Conservation (phyloP, 441 rosid genomes). For the Pelargonium australe region DNA sequence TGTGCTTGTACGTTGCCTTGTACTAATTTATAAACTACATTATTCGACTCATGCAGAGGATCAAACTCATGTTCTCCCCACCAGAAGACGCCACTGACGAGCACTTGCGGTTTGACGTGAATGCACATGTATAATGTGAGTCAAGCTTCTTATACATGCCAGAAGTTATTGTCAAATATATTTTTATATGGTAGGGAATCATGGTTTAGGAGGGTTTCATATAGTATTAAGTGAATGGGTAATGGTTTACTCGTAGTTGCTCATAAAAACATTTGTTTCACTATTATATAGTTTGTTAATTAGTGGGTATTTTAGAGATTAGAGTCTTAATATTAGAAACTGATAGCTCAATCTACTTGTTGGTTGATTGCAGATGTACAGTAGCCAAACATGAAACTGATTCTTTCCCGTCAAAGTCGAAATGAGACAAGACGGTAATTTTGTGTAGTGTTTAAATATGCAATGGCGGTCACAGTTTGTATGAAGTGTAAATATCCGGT, state of each 20-base stretch:
- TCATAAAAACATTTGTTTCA: not conserved
- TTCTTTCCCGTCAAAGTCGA: constrained; percentile 29
- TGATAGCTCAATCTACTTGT: not conserved
- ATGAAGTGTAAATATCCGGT: constrained; percentile 30
- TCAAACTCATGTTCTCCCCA: constrained; percentile 11
- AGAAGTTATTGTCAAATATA: not conserved
- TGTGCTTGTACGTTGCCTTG: not conserved
- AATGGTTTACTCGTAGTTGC: not conserved
- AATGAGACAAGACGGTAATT: constrained; percentile 18
- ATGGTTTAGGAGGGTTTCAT: not conserved
- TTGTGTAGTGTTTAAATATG: constrained; percentile 7
- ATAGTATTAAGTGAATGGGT: not conserved
- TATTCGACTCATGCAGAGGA: not conserved
- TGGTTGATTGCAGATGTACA: constrained; percentile 38
- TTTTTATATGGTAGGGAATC: not conserved
- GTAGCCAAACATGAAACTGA: constrained; percentile 20
- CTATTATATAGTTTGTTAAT: not conserved
- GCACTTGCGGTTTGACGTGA: not conserved
- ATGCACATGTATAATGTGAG: constrained; percentile 20
- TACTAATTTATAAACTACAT: constrained; percentile 5
- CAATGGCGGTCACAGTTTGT: constrained; percentile 10
- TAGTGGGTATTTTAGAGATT: not conserved
- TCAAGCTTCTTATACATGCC: constrained; percentile 6
- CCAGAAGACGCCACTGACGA: not conserved
- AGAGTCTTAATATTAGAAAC: not conserved